Base-by-base conservation (phyloP, 495 filamentous ascomycete genomes). In the Talaromyces proteolyticus region DNA sequence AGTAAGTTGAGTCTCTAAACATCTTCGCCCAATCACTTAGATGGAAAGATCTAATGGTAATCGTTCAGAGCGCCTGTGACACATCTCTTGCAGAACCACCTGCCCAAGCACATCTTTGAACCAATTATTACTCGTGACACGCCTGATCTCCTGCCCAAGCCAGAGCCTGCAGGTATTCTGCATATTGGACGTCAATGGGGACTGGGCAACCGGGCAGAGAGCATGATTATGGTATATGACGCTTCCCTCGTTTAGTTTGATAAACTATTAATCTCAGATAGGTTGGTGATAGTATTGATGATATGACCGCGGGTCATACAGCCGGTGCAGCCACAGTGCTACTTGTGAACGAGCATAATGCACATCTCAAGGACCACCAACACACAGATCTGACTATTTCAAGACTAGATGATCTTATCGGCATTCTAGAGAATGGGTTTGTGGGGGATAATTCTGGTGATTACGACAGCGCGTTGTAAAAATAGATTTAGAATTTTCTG, bases 271-370 rank as follows among this genome's bases (percentile, higher is more conserved):
- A 49, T 36, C 47, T 10, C 1, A 22, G 4, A 37, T 73, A 86
- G 82, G 82, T 91, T 11, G 92, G 92, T 6, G 92, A 98, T 60
- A 90, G 85, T 47, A 79, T 94, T 46, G 93, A 98, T 60, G 93
- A 98, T 63, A 91, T 98, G 80, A 89, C 86, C 18, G 88, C 93
- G 6, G 93, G 93, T 0, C 78, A 85, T 54, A 73, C 72, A 40
- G 93, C 93, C 8, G 92, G 92, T 3, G 87, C 91, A 7, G 89
- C 89, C 20, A 96, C 93, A 4, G 90, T 96, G 43, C 64, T 98
- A 61, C 75, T 98, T 38, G 74, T 85, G 11, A 95, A 93, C 62
- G 84, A 90, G 41, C 83, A 75, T 20, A 96, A 96, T 62, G 68
- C 61, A 42, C 80, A 87, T 54, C 62, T 96, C 42, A 80, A 77